Base-by-base conservation (phyloP, 495 filamentous ascomycete species). In the Tuber indicum region DNA sequence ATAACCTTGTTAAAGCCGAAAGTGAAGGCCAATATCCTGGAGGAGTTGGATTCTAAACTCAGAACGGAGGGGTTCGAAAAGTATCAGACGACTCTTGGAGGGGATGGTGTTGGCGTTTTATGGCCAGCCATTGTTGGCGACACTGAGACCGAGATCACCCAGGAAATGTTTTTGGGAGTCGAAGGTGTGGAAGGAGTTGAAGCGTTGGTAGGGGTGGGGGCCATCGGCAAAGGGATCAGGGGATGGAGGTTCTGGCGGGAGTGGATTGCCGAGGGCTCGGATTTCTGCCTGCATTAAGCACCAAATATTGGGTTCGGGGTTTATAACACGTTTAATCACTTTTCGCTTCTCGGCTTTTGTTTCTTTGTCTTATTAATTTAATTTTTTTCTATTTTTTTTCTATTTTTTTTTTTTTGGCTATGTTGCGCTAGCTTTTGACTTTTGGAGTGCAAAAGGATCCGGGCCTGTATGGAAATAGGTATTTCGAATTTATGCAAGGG, bases 191-290 rank as follows among this genome's bases (percentile, higher is more conserved):
- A 93, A 74, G 92, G 92, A 3, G 91, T 97, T 46, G 93, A 97
- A 84, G 86, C 87, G 70, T 86, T 94, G 69, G 92, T 92, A 12
- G 92, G 91, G 39, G 88, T 91, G 32, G 87, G 90, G 49, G 89
- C 86, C 0, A 86, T 87, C 17, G 85, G 83, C 36, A 88, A 91
- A 39, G 92, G 91, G 76, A 87, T 91, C 73, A 91, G 92, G 81
- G 93, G 91, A 0, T 98, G 96, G 96, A 96, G 94, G 84, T 98
- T 97, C 84, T 99, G 96, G 96, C 91, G 90, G 82, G 81, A 83
- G 73, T 82, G 75, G 81, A 44, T 81, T 69, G 70, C 74, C 12
- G 80, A 69, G 42, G 80, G 75, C 47, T 80, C 74, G 1, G 71
- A 80, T 41, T 78, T 81, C 26, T 77, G 52, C 26, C 74, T 81